Conservation (phyloP, 2,329 filamentous ascomycete genomes). For the Zarea fungicola region DNA sequence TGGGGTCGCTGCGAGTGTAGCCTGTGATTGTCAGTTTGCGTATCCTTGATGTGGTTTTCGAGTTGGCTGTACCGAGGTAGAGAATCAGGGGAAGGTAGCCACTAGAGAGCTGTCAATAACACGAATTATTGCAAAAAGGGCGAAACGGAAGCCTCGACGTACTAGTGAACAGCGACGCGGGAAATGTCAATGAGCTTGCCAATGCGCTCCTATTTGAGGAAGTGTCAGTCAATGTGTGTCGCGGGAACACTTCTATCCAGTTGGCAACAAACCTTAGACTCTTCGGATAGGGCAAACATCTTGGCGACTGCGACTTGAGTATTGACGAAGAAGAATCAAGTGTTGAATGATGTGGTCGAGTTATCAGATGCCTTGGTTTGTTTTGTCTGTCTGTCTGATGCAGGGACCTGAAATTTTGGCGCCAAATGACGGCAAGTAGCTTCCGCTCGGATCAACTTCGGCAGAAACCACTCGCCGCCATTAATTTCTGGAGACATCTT, state of each 20-base stretch:
- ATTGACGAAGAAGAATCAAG: neutral
- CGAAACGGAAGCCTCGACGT: slow-evolving; percentile 30
- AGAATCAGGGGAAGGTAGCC: slow-evolving; percentile 95
- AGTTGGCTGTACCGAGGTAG: slow-evolving; percentile 69
- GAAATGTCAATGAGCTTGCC: slow-evolving; percentile 93
- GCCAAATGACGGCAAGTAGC: slow-evolving; percentile 5
- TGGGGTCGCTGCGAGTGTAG: slow-evolving; percentile 90
- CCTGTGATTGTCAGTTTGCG: slow-evolving; percentile 46
- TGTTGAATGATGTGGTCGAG: neutral
- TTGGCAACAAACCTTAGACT: slow-evolving; percentile 73
- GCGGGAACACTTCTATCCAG: neutral
- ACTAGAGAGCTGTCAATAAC: slow-evolving; percentile 46
- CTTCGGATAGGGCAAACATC: slow-evolving; percentile 77
- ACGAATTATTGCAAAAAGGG: neutral
- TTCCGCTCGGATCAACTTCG: slow-evolving; percentile 9
- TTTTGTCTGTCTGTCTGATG: too few relatives aligned
- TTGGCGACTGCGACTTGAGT: slow-evolving; percentile 23
- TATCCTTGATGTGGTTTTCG: neutral
- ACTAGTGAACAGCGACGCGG: slow-evolving; percentile 94
- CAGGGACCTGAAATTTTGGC: slow-evolving; percentile 2
- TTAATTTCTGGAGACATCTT: neutral
- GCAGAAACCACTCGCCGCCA: neutral
- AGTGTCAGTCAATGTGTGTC: slow-evolving; percentile 3
- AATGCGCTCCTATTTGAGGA: slow-evolving; percentile 78
- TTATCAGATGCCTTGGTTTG: neutral